Percentiles rank a stretch among this genome's conserved stretches.
Evolutionary conservation across 352 stramenopile genomes (phyloP).

Genomic region (Aphanomyces cochlioides): DNA sequence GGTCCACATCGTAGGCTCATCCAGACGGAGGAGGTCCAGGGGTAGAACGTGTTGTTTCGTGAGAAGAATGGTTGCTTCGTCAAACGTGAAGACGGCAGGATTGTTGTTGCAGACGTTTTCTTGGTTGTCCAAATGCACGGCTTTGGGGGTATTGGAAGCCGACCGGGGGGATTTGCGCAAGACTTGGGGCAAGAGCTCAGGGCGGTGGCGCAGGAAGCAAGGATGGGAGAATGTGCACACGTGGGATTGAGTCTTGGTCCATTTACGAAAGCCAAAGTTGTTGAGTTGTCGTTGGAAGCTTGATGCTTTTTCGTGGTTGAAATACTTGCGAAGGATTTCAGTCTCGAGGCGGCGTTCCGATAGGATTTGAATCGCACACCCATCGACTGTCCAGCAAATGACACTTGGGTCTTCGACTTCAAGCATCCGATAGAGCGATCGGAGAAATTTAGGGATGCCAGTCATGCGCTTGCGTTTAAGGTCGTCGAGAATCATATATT

Average conservation of each 20-base stretch:
- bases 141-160: too few species aligned
- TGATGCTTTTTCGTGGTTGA: constrained; percentile 90
- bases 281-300: constrained; percentile 91
- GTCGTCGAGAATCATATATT: constrained; percentile 2
- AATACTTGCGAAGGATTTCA: constrained; percentile 88
- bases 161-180: constrained; percentile 20
- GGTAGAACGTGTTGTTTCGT: too few species aligned
- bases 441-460: constrained; percentile 73
- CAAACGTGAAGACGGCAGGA: too few species aligned
- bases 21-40: too few species aligned
- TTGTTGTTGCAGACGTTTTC: too few species aligned
- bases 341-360: constrained; percentile 75
- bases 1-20: too few species aligned
- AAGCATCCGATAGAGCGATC: constrained; percentile 75
- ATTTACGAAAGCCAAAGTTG: constrained; percentile 90
- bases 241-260: constrained; percentile 73
- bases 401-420: constrained; percentile 64
- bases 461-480: constrained; percentile 25
- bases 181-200: constrained; percentile 19
- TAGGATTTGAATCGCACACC: constrained; percentile 77
- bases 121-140: too few species aligned
- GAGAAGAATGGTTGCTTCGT: too few species aligned
- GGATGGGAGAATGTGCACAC: constrained; percentile 84
- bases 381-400: constrained; percentile 70
- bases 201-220: constrained; percentile 43